Evolutionary conservation across 305 asterid species (phyloP), one percentile per base, ranked within the genome.

Genomic region (Fraxinus angustifolia): DNA sequence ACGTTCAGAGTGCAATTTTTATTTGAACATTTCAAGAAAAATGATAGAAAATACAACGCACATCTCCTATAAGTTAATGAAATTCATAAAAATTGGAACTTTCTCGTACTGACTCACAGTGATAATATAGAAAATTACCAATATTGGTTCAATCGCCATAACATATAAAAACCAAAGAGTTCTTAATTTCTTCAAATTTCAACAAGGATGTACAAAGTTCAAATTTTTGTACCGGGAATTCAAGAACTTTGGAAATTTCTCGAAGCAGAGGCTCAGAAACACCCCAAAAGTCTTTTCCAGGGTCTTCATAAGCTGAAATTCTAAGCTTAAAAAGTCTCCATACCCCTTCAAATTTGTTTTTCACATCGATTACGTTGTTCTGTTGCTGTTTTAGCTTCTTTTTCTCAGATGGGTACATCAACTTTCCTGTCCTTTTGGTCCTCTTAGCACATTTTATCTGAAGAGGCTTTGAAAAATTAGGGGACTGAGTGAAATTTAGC

Each of bases 331-430:
- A 96, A 73, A 96, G 84, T 88, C 98, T 92, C 97, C 99, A 96
- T 84, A 96, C 73, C 19, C 99, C 99, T 78, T 89, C 89, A 62
- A 88, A 78, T 17, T 84, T 89, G 62, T 83, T 80, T 73, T 81
- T 77, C 5, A 45, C 87, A 26, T 87, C 91, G 72, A 34, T 45
- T 81, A 82, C 87, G 50, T 85, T 65, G 80, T 86, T 60, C 84
- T 88, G 79, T 67, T 84, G 90, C 36, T 38, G 89, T 78, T 82
- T 92, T 17, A 89, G 74, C 96, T 89, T 94, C 93, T 86, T 96
- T 84, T 90, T 96, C 97, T 96, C 99, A 0, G 99, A 96, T 82
- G 98, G 99, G 87, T 96, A 96, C 89, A 97, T 93, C 86, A 86
- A 86, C 83, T 91, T 96, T 16, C 98, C 98, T 1, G 91, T 93